Evolutionary conservation across 495 filamentous ascomycete species (phyloP).

Genomic region (Aeminium ludgeri): DNA sequence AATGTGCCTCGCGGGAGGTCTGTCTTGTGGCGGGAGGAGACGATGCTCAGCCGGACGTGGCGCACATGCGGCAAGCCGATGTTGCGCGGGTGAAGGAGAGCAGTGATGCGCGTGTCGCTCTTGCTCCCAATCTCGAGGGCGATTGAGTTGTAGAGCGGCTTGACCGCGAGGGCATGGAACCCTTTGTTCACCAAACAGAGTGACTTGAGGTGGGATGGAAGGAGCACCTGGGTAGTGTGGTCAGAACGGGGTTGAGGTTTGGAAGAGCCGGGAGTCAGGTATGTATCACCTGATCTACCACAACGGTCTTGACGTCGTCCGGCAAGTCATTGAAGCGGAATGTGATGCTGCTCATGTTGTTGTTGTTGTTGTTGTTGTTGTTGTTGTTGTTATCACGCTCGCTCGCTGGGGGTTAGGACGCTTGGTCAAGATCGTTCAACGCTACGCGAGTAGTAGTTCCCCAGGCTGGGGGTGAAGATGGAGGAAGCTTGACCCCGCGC

Average conservation of each 20-base stretch:
- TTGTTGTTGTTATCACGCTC: no score
- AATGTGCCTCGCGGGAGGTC: no score
- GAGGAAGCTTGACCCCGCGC: no score
- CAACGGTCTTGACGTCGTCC: constrained; percentile 24
- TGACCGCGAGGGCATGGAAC: constrained; percentile 24
- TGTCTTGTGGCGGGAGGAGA: constrained; percentile 20
- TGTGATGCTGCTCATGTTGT: no score
- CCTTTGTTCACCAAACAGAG: constrained; percentile 26
- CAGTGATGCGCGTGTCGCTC: constrained; percentile 20
- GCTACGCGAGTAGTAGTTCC: no score
- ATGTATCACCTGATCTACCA: constrained; percentile 21
- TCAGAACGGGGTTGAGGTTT: background rate
- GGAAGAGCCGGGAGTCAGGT: no score
- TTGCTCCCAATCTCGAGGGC: constrained; percentile 23
- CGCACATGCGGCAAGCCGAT: constrained; percentile 24
- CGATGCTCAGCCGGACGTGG: constrained; percentile 23
- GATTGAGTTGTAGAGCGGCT: constrained; percentile 24
- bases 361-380: no score
- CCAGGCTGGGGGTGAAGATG: no score
- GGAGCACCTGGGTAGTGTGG: constrained; percentile 18
- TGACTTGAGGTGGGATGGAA: constrained; percentile 24
- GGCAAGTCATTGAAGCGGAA: constrained; percentile 21
- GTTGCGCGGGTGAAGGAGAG: constrained; percentile 25
- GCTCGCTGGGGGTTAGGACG: no score
- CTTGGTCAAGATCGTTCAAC: no score